These are phyloP conservation scores for Fusarium sterilihyphosum DNA, from an alignment of 2,329 filamentous ascomycete species.

Conservation along the genomic window DNA sequence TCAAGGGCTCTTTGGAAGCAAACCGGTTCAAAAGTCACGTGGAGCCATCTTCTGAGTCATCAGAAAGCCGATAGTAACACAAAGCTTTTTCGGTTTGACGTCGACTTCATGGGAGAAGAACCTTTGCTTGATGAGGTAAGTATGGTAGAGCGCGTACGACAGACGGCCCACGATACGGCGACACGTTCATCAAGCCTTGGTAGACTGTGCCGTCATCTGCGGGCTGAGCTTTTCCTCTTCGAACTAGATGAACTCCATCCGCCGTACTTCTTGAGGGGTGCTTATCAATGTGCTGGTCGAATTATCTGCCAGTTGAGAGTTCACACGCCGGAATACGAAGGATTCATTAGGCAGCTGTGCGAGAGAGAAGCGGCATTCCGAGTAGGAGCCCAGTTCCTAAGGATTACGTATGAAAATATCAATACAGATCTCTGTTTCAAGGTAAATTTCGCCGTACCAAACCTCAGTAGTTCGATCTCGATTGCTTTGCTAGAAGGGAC, in stretches of 20 bases:
- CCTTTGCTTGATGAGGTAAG: slow-evolving; percentile 15
- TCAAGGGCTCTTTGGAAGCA: slow-evolving; percentile 14
- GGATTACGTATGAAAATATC: neutral
- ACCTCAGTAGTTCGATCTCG: neutral
- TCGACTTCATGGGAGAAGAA: slow-evolving; percentile 9
- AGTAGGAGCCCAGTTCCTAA: slow-evolving; percentile 1
- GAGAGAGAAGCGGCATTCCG: neutral
- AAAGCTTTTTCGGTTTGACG: slow-evolving; percentile 14
- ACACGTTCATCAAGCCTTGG: neutral
- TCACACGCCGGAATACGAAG: slow-evolving; percentile 4
- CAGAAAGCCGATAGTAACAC: slow-evolving; percentile 5
- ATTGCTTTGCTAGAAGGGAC: neutral
- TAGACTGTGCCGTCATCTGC: slow-evolving; percentile 6
- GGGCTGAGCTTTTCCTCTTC: slow-evolving; percentile 21
- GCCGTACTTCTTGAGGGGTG: slow-evolving; percentile 1
- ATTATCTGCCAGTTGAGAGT: slow-evolving; percentile 8
- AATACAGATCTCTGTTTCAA: neutral
- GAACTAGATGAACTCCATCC: slow-evolving; percentile 5
- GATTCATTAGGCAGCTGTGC: neutral
- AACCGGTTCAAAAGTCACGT: slow-evolving; percentile 17
- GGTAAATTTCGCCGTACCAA: slow-evolving; percentile 9
- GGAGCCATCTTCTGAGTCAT: slow-evolving; percentile 20
- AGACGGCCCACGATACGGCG: neutral
- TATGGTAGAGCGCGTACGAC: slow-evolving; percentile 8
- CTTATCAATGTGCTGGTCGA: slow-evolving; percentile 10